Base-by-base conservation (phyloP, 805 yeast genomes). In the Metschnikowia gruessii region DNA sequence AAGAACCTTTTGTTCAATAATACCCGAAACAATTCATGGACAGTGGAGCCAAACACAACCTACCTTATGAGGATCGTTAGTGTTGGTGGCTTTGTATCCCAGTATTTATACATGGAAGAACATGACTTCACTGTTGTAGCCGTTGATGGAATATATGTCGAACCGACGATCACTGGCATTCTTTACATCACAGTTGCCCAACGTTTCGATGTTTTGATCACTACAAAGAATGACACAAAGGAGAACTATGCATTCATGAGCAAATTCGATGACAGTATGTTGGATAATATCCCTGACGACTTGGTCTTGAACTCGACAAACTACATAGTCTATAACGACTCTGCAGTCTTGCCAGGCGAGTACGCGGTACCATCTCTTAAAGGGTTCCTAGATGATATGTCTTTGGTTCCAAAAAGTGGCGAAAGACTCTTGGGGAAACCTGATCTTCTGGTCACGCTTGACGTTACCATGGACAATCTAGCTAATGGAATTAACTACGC, bases 401-500 rank as follows among this genome's bases (percentile, higher is more conserved):
- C 57, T 40, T 62, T 72, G 52, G 52, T 39, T 22, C 74, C 77
- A 4, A 28, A 58, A 11, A 48, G 42, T 29, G 59, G 59, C 37
- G 57, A 41, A n/a, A 81, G 77, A 47, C 59, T 79, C 26, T 74
- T 68, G 32, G 86, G 78, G 37, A 87, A 85, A 19, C 82, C 91
- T 12, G 95, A 88, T 63, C 74, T 77, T 55, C 73, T 74, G 46
- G 75, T 90, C 58, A 75, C 80, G n/a, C 72, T 94, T 43, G 82
- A 81, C 57, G 91, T 94, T 48, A 64, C 68, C 22, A 90, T 94
- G 97, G 83, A 85, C 65, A 87, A 88, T 74, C 75, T 94, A 67
- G 77, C 76, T 40, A 74, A 89, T 66, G 99, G 99, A 73, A 75
- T 84, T 52, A 90, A 90, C 73, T 94, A 94, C 64, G 98, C 98